phyloP scores from a whole-genome alignment of 2,329 filamentous ascomycete genomes.

The Penicillium sp. region DNA sequence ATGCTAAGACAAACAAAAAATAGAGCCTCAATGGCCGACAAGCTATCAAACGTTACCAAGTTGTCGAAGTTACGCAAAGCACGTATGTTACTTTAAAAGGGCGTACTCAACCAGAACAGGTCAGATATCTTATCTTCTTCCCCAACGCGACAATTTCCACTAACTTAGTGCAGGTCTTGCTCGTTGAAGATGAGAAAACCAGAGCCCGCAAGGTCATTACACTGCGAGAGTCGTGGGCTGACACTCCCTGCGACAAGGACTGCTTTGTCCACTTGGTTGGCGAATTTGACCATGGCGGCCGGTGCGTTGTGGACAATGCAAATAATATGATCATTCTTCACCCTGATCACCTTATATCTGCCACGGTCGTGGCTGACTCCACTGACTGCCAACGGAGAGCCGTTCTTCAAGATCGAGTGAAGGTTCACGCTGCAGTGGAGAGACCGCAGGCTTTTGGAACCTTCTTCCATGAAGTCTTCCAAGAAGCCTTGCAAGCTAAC shows the following conservation, averaged over 20 bases:
- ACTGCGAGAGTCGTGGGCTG: constrained; percentile 83
- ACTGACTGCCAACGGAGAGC: constrained; percentile 89
- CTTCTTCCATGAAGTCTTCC: constrained; percentile 92
- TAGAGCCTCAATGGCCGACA: constrained; percentile 64
- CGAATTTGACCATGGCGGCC: constrained; percentile 67
- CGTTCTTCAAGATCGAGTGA: constrained; percentile 91
- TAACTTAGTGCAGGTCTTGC: constrained; percentile 62
- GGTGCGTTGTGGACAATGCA: constrained; percentile 79
- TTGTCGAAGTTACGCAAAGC: constrained; percentile 71
- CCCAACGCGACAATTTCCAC: not conserved
- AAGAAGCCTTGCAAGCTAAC: constrained; percentile 82
- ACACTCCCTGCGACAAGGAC: constrained; percentile 72
- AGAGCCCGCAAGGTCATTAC: constrained; percentile 68
- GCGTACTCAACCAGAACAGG: constrained; percentile 69
- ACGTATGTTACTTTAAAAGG: constrained; percentile 68
- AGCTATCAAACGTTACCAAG: constrained; percentile 83
- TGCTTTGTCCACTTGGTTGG: constrained; percentile 88
- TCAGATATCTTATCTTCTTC: constrained; percentile 42
- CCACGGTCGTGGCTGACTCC: constrained; percentile 94
- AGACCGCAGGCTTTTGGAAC: constrained; percentile 87
- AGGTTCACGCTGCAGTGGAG: constrained; percentile 79
- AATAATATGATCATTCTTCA: constrained; percentile 89
- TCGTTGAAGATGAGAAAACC: constrained; percentile 77
- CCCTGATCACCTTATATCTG: constrained; percentile 91
- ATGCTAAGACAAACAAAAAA: constrained; percentile 68